Percentiles rank a stretch among this genome's conserved stretches.
Conservation (phyloP, 257 asterid genomes). For the Capsicum rhomboideum region DNA sequence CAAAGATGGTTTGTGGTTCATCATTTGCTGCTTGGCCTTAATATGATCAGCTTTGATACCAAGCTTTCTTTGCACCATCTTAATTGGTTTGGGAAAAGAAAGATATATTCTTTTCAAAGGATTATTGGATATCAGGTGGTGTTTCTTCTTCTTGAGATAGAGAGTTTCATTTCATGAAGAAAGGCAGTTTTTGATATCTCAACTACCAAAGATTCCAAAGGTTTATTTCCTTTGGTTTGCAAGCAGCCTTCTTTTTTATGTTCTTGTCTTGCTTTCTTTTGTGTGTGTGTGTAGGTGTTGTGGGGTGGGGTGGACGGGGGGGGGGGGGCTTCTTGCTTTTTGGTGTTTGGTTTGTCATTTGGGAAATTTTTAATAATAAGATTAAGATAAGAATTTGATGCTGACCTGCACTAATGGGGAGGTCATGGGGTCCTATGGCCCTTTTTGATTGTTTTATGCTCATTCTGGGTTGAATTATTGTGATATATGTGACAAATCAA, state of each 20-base stretch:
- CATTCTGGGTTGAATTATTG: neutral
- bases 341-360: conserved; percentile 18
- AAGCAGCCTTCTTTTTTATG: neutral
- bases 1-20: conserved; percentile 26
- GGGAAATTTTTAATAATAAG: neutral
- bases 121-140: neutral
- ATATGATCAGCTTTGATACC: conserved; percentile 27
- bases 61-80: conserved; percentile 77
- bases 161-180: conserved; percentile 10
- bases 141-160: neutral
- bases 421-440: conserved; percentile 12
- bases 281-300: neutral
- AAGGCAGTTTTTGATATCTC: conserved; percentile 20
- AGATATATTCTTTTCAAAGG: conserved; percentile 19
- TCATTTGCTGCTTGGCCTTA: conserved; percentile 19
- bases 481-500: neutral
- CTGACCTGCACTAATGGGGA: conserved; percentile 34
- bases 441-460: neutral
- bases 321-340: neutral
- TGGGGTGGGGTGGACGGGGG: neutral
- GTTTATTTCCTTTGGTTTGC: conserved; percentile 12
- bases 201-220: conserved; percentile 30
- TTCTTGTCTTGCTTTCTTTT: neutral
- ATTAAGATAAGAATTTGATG: conserved; percentile 15
- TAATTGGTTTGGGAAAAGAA: neutral